Evolutionary conservation across 495 filamentous ascomycete species (phyloP).

Genomic region (Penicillium cosmopolitanum): DNA sequence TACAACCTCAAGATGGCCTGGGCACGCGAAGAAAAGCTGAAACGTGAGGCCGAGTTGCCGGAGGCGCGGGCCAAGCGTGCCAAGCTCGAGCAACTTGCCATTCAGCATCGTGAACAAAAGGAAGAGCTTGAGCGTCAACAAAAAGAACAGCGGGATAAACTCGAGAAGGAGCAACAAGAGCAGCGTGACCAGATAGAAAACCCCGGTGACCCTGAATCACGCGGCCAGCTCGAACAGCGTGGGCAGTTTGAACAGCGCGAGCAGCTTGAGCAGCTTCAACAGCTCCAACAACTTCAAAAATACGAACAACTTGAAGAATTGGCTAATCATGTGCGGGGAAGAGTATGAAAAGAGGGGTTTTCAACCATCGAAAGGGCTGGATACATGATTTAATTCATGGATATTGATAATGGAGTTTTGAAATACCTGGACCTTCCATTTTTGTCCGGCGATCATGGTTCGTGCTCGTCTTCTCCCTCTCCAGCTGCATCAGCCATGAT

Average conservation of each 20-base stretch:
- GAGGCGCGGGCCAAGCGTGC: neutral
- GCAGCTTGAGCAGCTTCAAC: conserved; percentile 3
- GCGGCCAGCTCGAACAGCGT: neutral
- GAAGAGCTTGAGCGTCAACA: neutral
- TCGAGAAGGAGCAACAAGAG: neutral
- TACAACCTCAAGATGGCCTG: neutral
- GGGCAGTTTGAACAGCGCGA: neutral
- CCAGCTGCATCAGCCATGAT: neutral
- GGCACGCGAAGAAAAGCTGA: neutral
- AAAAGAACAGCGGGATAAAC: neutral
- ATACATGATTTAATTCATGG: neutral
- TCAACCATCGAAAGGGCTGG: too few species aligned
- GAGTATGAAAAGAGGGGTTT: neutral
- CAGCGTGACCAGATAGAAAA: neutral
- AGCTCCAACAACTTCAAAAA: neutral
- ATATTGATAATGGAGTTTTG: neutral
- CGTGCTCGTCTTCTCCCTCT: conserved; percentile 5
- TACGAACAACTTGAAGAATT: conserved; percentile 1
- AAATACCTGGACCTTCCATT: neutral
- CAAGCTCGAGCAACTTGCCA: neutral
- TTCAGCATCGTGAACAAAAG: neutral
- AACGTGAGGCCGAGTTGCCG: neutral
- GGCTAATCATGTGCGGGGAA: neutral
- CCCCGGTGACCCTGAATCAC: neutral
- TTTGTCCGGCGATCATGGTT: neutral